Base-by-base conservation (phyloP, 441 rosid species). In the Brassica hybrid region DNA sequence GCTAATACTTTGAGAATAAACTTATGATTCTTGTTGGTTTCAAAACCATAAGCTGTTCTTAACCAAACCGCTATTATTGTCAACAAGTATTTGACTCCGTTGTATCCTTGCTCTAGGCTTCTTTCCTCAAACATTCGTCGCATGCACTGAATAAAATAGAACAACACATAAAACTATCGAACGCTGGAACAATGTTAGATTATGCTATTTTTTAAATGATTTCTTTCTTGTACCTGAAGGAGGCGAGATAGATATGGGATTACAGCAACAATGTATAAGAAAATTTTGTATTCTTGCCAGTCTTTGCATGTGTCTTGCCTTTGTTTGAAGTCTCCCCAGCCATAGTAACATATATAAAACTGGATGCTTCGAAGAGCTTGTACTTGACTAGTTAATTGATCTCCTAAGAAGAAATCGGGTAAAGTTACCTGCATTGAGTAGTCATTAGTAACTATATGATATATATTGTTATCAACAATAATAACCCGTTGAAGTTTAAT, bases 361-460 rank as follows among this genome's bases (percentile, higher is more conserved):
- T 54, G 50, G 7, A 83, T 50, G 60, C 81, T 81, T 68, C 89
- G 78, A 17, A 86, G 71, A 10, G 87, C 83, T 83, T 84, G 85
- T 9, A 80, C 88, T 78, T 86, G 84, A 72, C 89, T 86, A n/a
- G 84, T 81, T 25, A 86, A 62, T 56, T 86, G 89, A 79, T 86
- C 89, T 21, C 81, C 89, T 74, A 84, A 57, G 72, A 83, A 81
- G 76, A 77, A 86, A 72, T 86, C 89, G 0, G 83, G 84, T 13
- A 86, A 73, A 0, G 78, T 73, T 2, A 84, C 80, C 80, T 75
- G 34, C 41, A 67, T 58, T 13, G 50, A 75, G 50, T 41, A 66
- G 23, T n/a, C 19, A 25, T 74, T 7, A 67, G 10, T 32, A 71
- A 45, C 10, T 0, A n/a, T n/a, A n/a, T n/a, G n/a, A n/a, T n/a